Percentiles rank a stretch among this genome's conserved stretches.
phyloP scores from a whole-genome alignment of 108 stramenopile species.

The Fistulifera solaris region DNA sequence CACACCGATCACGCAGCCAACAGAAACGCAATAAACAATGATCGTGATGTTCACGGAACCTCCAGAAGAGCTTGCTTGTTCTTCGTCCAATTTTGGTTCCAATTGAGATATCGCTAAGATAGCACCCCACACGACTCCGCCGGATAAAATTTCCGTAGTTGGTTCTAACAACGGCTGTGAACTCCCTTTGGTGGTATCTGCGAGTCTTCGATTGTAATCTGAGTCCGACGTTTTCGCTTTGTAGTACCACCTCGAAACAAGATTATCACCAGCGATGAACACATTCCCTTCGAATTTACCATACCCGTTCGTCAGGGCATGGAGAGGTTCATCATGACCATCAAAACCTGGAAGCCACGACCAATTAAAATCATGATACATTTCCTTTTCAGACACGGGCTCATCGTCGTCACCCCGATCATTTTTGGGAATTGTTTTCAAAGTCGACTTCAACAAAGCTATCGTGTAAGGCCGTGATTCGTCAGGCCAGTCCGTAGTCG shows the following conservation, averaged over 20 bases:
- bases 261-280: conserved; percentile 89
- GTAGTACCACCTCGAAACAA: conserved; percentile 77
- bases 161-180: conserved; percentile 39
- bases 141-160: conserved; percentile 56
- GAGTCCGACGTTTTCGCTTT: conserved; percentile 13
- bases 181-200: conserved; percentile 20
- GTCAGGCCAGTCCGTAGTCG: conserved; percentile 66
- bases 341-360: conserved; percentile 93
- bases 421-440: conserved; percentile 36
- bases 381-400: conserved; percentile 13
- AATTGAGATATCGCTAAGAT: conserved; percentile 85
- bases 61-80: conserved; percentile 15
- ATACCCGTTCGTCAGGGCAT: conserved; percentile 80
- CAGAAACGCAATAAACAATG: conserved; percentile 63
- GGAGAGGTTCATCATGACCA: conserved; percentile 83
- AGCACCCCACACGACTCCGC: conserved; percentile 56
- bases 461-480: conserved; percentile 64
- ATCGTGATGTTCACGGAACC: conserved; percentile 51
- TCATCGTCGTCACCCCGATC: conserved; percentile 17
- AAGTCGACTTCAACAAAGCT: conserved; percentile 68
- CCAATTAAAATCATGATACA: conserved; percentile 79
- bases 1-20: conserved; percentile 74
- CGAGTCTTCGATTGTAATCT: conserved; percentile 19
- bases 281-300: conserved; percentile 67
- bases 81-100: conserved; percentile 38